A percentile compares a stretch with the other conserved stretches of the same genome.
These are phyloP conservation scores for Lactarius quietus DNA, from an alignment of 768 basidiomycete genomes.

Conservation along the genomic window DNA sequence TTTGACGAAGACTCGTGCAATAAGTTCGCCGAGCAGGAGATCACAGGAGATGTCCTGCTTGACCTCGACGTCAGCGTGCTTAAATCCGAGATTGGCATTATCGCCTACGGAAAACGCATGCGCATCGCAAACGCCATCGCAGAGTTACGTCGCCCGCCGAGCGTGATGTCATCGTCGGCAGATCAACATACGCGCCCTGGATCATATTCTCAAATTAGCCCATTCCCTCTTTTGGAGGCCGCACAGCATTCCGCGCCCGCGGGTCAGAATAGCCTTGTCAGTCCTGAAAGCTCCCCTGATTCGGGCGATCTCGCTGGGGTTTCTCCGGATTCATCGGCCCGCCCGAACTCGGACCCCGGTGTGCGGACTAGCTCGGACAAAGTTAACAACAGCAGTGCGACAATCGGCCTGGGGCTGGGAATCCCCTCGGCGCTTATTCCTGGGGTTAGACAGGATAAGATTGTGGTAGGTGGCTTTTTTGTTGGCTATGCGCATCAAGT, in stretches of 20 bases:
- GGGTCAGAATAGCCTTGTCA: constrained; percentile 28
- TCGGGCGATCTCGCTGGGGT: constrained; percentile 19
- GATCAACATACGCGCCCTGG: constrained; percentile 37
- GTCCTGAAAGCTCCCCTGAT: constrained; percentile 37
- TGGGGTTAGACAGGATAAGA: not conserved
- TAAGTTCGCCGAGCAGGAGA: constrained; percentile 96
- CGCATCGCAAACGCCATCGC: constrained; percentile 90
- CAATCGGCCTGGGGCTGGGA: constrained; percentile 35
- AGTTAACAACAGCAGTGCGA: constrained; percentile 18
- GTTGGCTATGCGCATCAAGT: not conserved
- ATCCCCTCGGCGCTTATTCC: constrained; percentile 22
- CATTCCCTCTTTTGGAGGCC: constrained; percentile 21
- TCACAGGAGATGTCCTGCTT: constrained; percentile 93
- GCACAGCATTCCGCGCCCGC: constrained; percentile 27
- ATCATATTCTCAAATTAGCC: constrained; percentile 33
- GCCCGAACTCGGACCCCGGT: constrained; percentile 23
- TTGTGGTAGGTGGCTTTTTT: constrained; percentile 1
- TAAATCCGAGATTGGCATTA: constrained; percentile 90
- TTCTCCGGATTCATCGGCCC: not conserved
- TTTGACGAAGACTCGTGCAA: constrained; percentile 75
- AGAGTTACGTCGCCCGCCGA: constrained; percentile 75
- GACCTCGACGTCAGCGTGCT: constrained; percentile 90
- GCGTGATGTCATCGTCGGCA: constrained; percentile 42
- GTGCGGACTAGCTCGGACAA: constrained; percentile 8
- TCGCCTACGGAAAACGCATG: constrained; percentile 91